Evolutionary conservation across 495 filamentous ascomycete genomes (phyloP).

Genomic region (Chaetomium fimeti): DNA sequence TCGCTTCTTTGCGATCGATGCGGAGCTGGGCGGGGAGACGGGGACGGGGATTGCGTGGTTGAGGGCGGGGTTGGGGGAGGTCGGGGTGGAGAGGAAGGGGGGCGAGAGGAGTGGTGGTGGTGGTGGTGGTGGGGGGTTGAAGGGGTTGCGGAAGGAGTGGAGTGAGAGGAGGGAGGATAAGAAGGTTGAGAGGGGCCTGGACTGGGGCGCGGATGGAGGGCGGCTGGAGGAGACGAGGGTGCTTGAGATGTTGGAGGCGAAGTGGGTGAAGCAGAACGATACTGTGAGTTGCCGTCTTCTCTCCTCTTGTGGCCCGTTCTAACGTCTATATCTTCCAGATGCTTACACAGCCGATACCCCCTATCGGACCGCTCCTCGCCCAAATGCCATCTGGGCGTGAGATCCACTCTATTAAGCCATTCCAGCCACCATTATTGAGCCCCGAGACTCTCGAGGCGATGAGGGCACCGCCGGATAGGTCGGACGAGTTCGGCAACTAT

Average conservation of each 20-base stretch:
- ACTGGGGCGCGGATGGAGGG: conserved; percentile 82
- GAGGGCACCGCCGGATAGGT: conserved; percentile 47
- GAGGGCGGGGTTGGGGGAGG: conserved; percentile 63
- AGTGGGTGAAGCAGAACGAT: conserved; percentile 92
- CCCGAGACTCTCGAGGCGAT: conserved; percentile 55
- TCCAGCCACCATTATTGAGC: conserved; percentile 57
- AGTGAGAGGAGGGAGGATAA: conserved; percentile 65
- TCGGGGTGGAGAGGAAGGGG: conserved; percentile 57
- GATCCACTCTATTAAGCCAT: conserved; percentile 66
- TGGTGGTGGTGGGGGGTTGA: conserved; percentile 46
- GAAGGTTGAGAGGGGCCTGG: conserved; percentile 64
- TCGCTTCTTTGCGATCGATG: conserved; percentile 85
- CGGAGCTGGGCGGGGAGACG: conserved; percentile 74
- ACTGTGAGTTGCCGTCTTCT: conserved; percentile 57
- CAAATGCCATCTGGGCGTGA: conserved; percentile 86
- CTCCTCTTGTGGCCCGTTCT: background rate
- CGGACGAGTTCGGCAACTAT: conserved; percentile 51
- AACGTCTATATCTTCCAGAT: conserved; percentile 53
- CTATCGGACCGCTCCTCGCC: conserved; percentile 64
- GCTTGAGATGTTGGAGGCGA: conserved; percentile 78
- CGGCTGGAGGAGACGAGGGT: conserved; percentile 80
- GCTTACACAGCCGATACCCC: conserved; percentile 73
- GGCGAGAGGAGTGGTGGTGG: background rate
- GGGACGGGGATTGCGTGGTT: conserved; percentile 86
- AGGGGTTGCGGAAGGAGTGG: conserved; percentile 70